Evolutionary conservation across 306 rosid genomes (phyloP), one percentile per base, ranked within the genome.

Genomic region (Vicia faba): DNA sequence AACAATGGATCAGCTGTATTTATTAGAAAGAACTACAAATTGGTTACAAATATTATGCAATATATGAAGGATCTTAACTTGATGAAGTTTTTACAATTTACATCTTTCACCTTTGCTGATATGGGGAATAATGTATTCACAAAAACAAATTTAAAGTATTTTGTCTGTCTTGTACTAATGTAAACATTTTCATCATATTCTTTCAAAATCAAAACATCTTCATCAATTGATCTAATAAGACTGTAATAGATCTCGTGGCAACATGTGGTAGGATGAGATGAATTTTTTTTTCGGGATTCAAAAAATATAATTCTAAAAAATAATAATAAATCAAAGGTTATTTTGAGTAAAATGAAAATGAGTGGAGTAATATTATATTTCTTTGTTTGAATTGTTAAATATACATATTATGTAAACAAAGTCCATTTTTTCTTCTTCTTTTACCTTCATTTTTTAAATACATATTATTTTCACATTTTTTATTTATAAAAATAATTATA

Each of bases 1-100:
- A 90, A 83, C 79, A 88, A 75, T 57, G 96, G 99, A 74, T 90
- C 92, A 64, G 95, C 96, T 84, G 99, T 95, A 81, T 86, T 84
- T 61, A 90, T 90, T 72, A 90, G 80, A 85, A 88, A 90, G 78
- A 90, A 90, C 99, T 88, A 88, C 76, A 83, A 74, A 31, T 77
- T 74, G 83, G 82, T 81, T 80, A 80, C 19, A 31, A 77, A 73
- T 60, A 74, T 64, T 67, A 38, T 54, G 70, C 75, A 77, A 78
- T 61, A 76, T 46, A 55, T 33, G 29, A 61, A 71, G 63, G 59
- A 78, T 41, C 61, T 44, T 70, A 13, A 53, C 45, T 31, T 60
- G 77, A 44, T 39, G 41, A 48, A 51, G 46, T 71, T 63, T 66
- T 61, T 59, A 46, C 57, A 78, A 69, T 36, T 31, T 19, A 48